A percentile compares a stretch with the other conserved stretches of the same genome.
These are phyloP conservation scores for Cladosporium halotolerans DNA, from an alignment of 2,329 filamentous ascomycete genomes.

Conservation along the genomic window DNA sequence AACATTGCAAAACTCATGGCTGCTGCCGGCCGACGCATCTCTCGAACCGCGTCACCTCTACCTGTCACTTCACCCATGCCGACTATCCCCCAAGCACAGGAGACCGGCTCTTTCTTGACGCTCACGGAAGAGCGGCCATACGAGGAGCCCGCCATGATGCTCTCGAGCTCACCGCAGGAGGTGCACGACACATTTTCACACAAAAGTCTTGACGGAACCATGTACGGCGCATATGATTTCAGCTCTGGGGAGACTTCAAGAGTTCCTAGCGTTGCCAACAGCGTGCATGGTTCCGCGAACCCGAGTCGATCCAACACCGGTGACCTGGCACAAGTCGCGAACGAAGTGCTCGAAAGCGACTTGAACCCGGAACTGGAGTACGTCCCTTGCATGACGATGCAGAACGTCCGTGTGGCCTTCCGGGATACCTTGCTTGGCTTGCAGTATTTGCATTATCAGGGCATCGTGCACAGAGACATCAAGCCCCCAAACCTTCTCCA, in stretches of 20 bases:
- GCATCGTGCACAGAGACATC: slow-evolving; percentile 47
- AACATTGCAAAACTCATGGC: slow-evolving; percentile 6
- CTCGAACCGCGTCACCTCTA: slow-evolving; percentile 23
- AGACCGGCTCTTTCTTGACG: slow-evolving; percentile 14
- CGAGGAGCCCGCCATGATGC: slow-evolving; percentile 14
- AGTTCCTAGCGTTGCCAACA: slow-evolving; percentile 75
- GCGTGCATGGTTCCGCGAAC: slow-evolving; percentile 33
- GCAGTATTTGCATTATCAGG: slow-evolving; percentile 67
- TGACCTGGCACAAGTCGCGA: slow-evolving; percentile 35
- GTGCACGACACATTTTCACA: slow-evolving; percentile 17
- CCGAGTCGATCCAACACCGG: slow-evolving; percentile 41
- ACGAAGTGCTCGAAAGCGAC: slow-evolving; percentile 51
- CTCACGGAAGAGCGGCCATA: slow-evolving; percentile 24
- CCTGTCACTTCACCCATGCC: slow-evolving; percentile 4
- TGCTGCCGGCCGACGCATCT: slow-evolving; percentile 17
- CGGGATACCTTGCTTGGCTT: slow-evolving; percentile 87
- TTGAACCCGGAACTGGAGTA: slow-evolving; percentile 86
- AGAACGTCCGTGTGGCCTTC: slow-evolving; percentile 76
- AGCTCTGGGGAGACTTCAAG: slow-evolving; percentile 39
- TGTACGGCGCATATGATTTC: slow-evolving; percentile 65
- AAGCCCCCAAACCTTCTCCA: slow-evolving; percentile 77
- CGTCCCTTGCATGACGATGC: slow-evolving; percentile 85
- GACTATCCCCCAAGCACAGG: slow-evolving; percentile 2
- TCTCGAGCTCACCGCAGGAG: slow-evolving; percentile 15
- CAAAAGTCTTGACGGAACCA: slow-evolving; percentile 65